Evolutionary conservation across 75 land plant species (phyloP).

Genomic region (Pinus albicaulis): DNA sequence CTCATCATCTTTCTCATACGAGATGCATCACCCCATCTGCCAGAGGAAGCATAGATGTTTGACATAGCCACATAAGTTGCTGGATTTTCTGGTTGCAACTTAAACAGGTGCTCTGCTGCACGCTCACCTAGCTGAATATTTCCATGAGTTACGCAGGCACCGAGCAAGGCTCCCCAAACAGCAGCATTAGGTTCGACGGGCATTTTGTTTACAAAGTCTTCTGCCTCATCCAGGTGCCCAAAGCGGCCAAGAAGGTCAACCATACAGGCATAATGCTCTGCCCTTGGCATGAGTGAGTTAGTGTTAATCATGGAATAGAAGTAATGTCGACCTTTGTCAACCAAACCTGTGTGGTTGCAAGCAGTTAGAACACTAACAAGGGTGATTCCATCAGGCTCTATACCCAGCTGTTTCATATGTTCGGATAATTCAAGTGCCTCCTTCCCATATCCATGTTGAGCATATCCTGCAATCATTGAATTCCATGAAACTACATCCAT

Average conservation of each 20-base stretch:
- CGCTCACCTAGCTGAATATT: neutral
- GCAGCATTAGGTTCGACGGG: neutral
- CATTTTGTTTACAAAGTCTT: neutral
- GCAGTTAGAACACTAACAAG: conserved; percentile 22
- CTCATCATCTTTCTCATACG: too few relatives aligned
- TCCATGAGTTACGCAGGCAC: neutral
- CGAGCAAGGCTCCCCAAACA: neutral
- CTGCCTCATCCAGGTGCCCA: neutral
- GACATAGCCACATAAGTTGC: neutral
- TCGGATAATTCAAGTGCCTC: conserved; percentile 13
- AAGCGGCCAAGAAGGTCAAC: neutral
- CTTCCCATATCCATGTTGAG: conserved; percentile 33
- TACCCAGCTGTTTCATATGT: conserved; percentile 25
- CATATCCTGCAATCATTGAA: conserved; percentile 32
- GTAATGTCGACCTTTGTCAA: conserved; percentile 23
- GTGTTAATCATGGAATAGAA: conserved; percentile 19
- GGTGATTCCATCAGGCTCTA: conserved; percentile 33
- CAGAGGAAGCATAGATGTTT: neutral
- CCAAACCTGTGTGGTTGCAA: conserved; percentile 37
- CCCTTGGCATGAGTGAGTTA: neutral
- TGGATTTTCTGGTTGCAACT: neutral
- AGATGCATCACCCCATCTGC: too few relatives aligned
- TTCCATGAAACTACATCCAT: conserved; percentile 29
- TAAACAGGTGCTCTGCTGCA: neutral
- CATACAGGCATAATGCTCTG: neutral